Evolutionary conservation across 306 rosid species (phyloP).

Genomic region (Rosa persica): DNA sequence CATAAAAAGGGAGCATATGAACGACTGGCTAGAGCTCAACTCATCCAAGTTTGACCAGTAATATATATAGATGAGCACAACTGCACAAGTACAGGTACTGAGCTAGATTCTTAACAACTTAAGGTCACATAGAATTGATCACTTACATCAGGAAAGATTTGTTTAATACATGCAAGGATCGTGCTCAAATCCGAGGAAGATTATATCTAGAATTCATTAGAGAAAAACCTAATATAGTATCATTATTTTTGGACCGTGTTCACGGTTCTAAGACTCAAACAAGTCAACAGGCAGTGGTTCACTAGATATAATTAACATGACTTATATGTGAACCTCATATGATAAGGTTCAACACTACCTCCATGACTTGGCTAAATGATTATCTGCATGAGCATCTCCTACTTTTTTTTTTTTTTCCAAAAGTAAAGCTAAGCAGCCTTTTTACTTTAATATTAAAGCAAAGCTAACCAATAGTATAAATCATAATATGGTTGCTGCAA

Average conservation of each 20-base stretch:
- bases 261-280: neutral
- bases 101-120: neutral
- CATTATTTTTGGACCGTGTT: neutral
- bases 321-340: neutral
- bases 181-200: neutral
- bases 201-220: neutral
- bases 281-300: neutral
- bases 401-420: neutral
- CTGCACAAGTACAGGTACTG: neutral
- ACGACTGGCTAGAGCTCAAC: neutral
- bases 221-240: neutral
- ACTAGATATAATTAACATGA: neutral
- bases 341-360: slow-evolving; percentile 6
- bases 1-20: slow-evolving; percentile 2
- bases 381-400: neutral
- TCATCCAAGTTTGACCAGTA: neutral
- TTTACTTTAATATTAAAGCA: neutral
- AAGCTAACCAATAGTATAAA: neutral
- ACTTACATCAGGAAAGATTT: neutral
- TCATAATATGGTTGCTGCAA: neutral
- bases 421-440: neutral
- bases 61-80: neutral
- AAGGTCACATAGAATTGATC: neutral
- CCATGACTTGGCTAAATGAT: neutral
- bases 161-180: neutral